Evolutionary conservation across 2,329 filamentous ascomycete genomes (phyloP).

Genomic region (Metarhizium guizhouense): DNA sequence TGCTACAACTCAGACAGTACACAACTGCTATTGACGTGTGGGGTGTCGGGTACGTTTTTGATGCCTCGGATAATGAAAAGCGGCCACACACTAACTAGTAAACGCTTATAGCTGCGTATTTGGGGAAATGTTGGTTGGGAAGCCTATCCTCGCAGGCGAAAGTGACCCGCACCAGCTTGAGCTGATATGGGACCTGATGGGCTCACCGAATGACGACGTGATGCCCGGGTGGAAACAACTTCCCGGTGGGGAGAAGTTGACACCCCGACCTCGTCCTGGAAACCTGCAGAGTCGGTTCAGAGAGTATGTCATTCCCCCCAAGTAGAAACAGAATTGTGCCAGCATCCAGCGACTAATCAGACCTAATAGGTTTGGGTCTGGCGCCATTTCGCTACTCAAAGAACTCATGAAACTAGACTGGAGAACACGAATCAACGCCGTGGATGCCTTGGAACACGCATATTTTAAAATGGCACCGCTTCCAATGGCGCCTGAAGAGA

Average conservation of each 20-base stretch:
- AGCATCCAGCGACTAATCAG: constrained; percentile 3
- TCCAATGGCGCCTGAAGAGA: constrained; percentile 72
- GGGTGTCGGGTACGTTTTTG: constrained; percentile 72
- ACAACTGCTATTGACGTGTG: constrained; percentile 98
- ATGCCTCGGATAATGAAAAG: not conserved
- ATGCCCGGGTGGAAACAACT: constrained; percentile 88
- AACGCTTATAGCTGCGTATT: constrained; percentile 71
- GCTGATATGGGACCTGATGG: constrained; percentile 88
- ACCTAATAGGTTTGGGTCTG: constrained; percentile 47
- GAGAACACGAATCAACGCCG: constrained; percentile 80
- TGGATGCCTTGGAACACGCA: constrained; percentile 84
- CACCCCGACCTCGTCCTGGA: constrained; percentile 49
- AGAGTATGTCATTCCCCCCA: constrained; percentile 41
- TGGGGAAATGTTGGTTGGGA: constrained; percentile 91
- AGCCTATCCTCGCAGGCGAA: constrained; percentile 84
- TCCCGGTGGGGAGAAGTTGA: constrained; percentile 71
- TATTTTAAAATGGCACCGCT: constrained; percentile 78
- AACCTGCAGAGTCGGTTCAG: constrained; percentile 68
- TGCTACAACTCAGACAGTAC: constrained; percentile 80
- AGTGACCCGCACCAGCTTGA: constrained; percentile 86
- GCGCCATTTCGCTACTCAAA: constrained; percentile 69
- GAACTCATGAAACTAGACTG: constrained; percentile 86
- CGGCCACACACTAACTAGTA: constrained; percentile 6
- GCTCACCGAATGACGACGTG: constrained; percentile 76
- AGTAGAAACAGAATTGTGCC: constrained; percentile 2